phyloP scores from a whole-genome alignment of 345 rosid species.

The Gossypium herbaceum region DNA sequence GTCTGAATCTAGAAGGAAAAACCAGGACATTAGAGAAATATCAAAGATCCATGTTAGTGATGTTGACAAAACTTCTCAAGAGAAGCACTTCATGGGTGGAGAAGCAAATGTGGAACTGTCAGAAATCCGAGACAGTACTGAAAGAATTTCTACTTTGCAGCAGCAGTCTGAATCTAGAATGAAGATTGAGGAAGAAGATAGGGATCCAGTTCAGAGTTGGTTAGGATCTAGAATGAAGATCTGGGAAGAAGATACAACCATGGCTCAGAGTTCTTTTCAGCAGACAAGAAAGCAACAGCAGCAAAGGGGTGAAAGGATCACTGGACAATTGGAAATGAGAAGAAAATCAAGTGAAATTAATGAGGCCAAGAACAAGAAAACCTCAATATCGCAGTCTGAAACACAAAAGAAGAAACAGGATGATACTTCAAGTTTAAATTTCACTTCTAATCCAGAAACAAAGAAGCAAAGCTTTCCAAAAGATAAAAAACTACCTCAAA shows the following conservation, averaged over 20 bases:
- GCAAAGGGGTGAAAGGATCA: slow-evolving; percentile 33
- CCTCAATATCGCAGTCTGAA: slow-evolving; percentile 34
- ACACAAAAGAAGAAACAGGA: slow-evolving; percentile 36
- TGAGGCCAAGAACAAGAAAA: slow-evolving; percentile 28
- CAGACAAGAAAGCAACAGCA: slow-evolving; percentile 28
- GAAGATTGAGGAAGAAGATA: slow-evolving; percentile 38
- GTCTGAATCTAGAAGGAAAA: slow-evolving; percentile 36
- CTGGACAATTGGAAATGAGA: slow-evolving; percentile 31
- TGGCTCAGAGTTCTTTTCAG: slow-evolving; percentile 26
- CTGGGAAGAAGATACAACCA: slow-evolving; percentile 36
- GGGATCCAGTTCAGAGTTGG: slow-evolving; percentile 24
- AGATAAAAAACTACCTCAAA: slow-evolving; percentile 33
- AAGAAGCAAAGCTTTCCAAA: slow-evolving; percentile 31
- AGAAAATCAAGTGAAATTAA: slow-evolving; percentile 30
- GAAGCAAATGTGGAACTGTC: slow-evolving; percentile 37
- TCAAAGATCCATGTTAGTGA: slow-evolving; percentile 37
- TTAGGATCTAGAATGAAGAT: slow-evolving; percentile 24
- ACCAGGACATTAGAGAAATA: slow-evolving; percentile 35
- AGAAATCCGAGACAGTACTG: slow-evolving; percentile 32
- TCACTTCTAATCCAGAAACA: slow-evolving; percentile 33
- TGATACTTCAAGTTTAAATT: slow-evolving; percentile 24
- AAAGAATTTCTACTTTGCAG: slow-evolving; percentile 37
- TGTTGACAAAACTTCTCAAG: slow-evolving; percentile 36
- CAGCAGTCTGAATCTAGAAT: slow-evolving; percentile 39
- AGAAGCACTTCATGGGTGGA: slow-evolving; percentile 32